phyloP scores from a whole-genome alignment of 1,284 basidiomycete species.

The Coniferiporia weirii region DNA sequence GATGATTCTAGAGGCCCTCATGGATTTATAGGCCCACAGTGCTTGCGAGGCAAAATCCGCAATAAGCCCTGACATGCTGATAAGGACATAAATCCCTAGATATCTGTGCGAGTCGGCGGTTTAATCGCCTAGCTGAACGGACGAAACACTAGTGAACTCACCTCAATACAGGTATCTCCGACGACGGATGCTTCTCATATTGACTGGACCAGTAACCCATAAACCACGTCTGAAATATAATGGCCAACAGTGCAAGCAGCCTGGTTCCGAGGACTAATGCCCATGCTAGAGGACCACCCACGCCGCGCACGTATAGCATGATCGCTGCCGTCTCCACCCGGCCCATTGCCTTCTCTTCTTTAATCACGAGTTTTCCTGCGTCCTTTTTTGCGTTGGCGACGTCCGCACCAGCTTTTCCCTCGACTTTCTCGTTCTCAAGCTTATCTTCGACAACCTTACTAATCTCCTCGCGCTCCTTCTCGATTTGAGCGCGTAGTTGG shows the following conservation, averaged over 20 bases:
- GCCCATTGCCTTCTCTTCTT: conserved; percentile 39
- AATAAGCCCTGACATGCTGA: conserved; percentile 24
- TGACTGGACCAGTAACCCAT: conserved; percentile 36
- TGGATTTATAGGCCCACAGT: conserved; percentile 3
- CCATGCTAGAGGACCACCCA: conserved; percentile 20
- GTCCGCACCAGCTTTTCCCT: neutral
- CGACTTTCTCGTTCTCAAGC: neutral
- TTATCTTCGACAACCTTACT: conserved; percentile 17
- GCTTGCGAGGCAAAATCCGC: neutral
- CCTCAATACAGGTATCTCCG: conserved; percentile 36
- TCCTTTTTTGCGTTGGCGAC: conserved; percentile 16
- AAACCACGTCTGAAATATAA: conserved; percentile 28
- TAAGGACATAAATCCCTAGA: conserved; percentile 26
- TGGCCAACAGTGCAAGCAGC: neutral
- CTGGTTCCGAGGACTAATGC: neutral
- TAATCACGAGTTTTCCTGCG: conserved; percentile 31
- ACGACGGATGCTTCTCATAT: conserved; percentile 27
- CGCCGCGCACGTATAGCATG: conserved; percentile 10
- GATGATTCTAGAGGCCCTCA: conserved; percentile 6
- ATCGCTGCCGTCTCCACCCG: conserved; percentile 30
- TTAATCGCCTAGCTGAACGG: conserved; percentile 1
- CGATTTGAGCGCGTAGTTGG: conserved; percentile 19
- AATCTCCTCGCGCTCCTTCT: conserved; percentile 17
- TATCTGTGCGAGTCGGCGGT: conserved; percentile 12
- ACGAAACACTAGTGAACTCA: conserved; percentile 30